A percentile compares a stretch with the other conserved stretches of the same genome.
These are phyloP conservation scores for Scheffersomyces ergatensis DNA, from an alignment of 805 yeast genomes.

Conservation along the genomic window DNA sequence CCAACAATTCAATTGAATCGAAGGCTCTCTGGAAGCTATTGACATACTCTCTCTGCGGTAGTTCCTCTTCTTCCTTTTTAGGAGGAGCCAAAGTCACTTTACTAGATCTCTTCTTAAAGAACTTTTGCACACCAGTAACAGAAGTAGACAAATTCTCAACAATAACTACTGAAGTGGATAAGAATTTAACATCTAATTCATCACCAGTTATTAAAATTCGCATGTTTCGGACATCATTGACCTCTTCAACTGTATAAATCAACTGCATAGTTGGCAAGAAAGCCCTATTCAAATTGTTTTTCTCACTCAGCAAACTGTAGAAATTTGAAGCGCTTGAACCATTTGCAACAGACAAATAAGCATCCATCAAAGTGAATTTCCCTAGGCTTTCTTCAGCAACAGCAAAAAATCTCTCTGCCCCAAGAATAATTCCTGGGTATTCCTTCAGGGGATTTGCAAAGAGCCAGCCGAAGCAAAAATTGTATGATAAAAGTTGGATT, in stretches of 20 bases:
- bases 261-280: constrained; percentile 69
- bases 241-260: constrained; percentile 37
- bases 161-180: constrained; percentile 53
- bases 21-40: constrained; percentile 13
- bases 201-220: constrained; percentile 62
- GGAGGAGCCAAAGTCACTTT: not conserved
- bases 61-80: constrained; percentile 4
- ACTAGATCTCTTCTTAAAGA: constrained; percentile 20
- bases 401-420: constrained; percentile 72
- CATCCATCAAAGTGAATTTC: constrained; percentile 63
- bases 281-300: constrained; percentile 54
- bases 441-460: constrained; percentile 39
- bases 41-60: not conserved
- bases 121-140: constrained; percentile 39
- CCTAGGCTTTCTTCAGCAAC: constrained; percentile 62
- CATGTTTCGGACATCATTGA: constrained; percentile 33
- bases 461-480: constrained; percentile 77
- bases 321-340: constrained; percentile 52
- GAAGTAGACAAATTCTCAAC: constrained; percentile 55
- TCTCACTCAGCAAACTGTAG: constrained; percentile 46
- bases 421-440: constrained; percentile 73
- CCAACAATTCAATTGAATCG: constrained; percentile 46
- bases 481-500: constrained; percentile 57
- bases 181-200: constrained; percentile 61
- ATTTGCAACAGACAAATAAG: constrained; percentile 69